Evolutionary conservation across 768 basidiomycete genomes (phyloP), one percentile per base, ranked within the genome.

Genomic region (Kwoniella europaea): DNA sequence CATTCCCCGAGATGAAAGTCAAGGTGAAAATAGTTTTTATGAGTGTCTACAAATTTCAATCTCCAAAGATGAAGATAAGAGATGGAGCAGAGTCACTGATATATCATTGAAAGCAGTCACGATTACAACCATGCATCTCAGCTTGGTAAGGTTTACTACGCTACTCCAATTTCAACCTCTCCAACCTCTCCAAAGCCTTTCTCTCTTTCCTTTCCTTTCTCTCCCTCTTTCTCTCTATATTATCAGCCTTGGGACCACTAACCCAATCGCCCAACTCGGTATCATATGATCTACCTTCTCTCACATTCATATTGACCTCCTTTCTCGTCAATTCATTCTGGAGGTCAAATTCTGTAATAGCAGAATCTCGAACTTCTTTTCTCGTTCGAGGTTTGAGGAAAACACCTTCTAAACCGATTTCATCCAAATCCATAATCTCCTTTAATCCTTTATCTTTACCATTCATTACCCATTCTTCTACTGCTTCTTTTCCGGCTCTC

Each of bases 361-460:
- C 82, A 24, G 76, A 74, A 44, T 79, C 80, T 22, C 80, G 44
- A 9, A 82, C 80, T 67, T 82, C 82, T 55, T 74, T 71, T 42
- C 74, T 72, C 42, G 82, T 81, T 62, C 82, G 46, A 9, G 69
- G 52, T 41, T 74, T 58, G 18, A 82, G 20, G 24, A 65, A 71
- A 27, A 82, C 74, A 16, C 76, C 79, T 54, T 77, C 78, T 50
- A 80, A 57, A 20, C 74, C 77, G 3, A 75, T 71, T 20, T 68
- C 54, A 16, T 69, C 71, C 27, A 78, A 42, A 16, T 75, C 69
- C 68, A 65, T 64, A n/a, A 63, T 55, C 9, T 71, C 71, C 6
- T 69, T 68, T 24, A 82, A 59, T 15, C 68, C 74, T 13, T 67
- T 60, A 72, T 82, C 82, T 43, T 71, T 60, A 5, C 80, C 82